A percentile compares a stretch with the other conserved stretches of the same genome.
phyloP scores from a whole-genome alignment of 306 rosid genomes.

The Gynostemma pentaphyllum region DNA sequence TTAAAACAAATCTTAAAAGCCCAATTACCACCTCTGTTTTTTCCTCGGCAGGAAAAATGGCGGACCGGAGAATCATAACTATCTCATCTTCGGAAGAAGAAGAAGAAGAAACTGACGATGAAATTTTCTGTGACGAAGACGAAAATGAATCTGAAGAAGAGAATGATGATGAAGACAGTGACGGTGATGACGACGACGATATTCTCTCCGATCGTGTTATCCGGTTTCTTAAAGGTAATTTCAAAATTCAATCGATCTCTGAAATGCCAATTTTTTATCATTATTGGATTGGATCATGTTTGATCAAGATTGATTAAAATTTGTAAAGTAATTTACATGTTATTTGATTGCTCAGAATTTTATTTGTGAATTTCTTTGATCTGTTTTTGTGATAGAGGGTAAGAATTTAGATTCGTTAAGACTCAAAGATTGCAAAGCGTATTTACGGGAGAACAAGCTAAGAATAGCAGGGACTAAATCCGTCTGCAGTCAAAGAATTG shows the following conservation, averaged over 20 bases:
- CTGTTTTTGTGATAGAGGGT: constrained; percentile 25
- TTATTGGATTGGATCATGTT: neutral
- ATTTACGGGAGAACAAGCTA: constrained; percentile 47
- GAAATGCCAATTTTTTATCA: neutral
- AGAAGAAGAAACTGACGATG: neutral
- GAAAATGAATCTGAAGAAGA: neutral
- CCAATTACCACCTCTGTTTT: too few relatives aligned
- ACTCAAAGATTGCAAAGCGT: constrained; percentile 54
- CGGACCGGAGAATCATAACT: too few relatives aligned
- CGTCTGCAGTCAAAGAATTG: constrained; percentile 44
- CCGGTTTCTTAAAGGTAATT: constrained; percentile 38
- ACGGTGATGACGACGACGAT: constrained; percentile 18
- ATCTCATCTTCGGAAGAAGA: too few relatives aligned
- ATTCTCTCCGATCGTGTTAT: constrained; percentile 35
- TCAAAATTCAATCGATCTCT: neutral
- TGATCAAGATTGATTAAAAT: neutral
- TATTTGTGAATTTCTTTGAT: neutral
- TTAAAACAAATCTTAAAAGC: too few relatives aligned
- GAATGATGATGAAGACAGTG: neutral
- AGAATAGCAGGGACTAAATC: constrained; percentile 52
- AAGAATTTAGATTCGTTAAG: constrained; percentile 31
- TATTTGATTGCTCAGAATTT: neutral
- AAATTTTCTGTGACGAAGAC: neutral
- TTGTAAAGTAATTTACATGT: neutral
- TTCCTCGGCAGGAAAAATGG: too few relatives aligned